A percentile compares a stretch with the other conserved stretches of the same genome.
phyloP scores from a whole-genome alignment of 176 grass and related monocot genomes.

The Zea mays region DNA sequence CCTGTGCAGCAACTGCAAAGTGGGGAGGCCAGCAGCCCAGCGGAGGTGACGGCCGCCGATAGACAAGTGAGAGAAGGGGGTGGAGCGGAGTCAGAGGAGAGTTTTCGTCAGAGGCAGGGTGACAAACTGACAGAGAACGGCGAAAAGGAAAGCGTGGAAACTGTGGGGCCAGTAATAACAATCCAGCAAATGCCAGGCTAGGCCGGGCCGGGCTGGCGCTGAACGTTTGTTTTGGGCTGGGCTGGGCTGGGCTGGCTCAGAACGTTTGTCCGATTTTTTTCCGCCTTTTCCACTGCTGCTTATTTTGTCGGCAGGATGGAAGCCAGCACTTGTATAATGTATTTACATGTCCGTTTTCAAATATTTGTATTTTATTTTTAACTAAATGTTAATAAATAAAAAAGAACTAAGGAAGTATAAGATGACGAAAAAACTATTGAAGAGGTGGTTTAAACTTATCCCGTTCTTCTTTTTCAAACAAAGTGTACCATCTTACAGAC shows the following conservation, averaged over 20 bases:
- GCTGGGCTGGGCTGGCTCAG: neutral
- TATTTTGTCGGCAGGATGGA: too few relatives aligned
- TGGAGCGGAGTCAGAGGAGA: constrained; percentile 10
- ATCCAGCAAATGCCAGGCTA: neutral
- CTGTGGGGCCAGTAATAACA: neutral
- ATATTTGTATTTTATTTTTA: too few relatives aligned
- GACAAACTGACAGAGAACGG: too few relatives aligned
- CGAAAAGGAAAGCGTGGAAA: too few relatives aligned
- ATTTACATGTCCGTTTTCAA: too few relatives aligned
- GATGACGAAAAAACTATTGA: too few relatives aligned
- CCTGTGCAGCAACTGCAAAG: neutral
- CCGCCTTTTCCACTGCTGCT: too few relatives aligned
- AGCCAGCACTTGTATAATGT: too few relatives aligned
- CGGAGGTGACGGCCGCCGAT: constrained; percentile 26
- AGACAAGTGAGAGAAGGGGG: neutral
- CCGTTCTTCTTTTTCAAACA: neutral
- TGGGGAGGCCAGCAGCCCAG: neutral
- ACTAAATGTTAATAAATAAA: too few relatives aligned
- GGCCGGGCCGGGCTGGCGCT: neutral
- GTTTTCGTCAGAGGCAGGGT: neutral
- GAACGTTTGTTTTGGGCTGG: neutral
- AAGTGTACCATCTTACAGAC: neutral
- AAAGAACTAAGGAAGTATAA: too few relatives aligned
- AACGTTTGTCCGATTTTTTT: too few relatives aligned
- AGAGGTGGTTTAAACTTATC: neutral